Evolutionary conservation across 352 stramenopile species (phyloP).

Genomic region (Pythium phragmitis): DNA sequence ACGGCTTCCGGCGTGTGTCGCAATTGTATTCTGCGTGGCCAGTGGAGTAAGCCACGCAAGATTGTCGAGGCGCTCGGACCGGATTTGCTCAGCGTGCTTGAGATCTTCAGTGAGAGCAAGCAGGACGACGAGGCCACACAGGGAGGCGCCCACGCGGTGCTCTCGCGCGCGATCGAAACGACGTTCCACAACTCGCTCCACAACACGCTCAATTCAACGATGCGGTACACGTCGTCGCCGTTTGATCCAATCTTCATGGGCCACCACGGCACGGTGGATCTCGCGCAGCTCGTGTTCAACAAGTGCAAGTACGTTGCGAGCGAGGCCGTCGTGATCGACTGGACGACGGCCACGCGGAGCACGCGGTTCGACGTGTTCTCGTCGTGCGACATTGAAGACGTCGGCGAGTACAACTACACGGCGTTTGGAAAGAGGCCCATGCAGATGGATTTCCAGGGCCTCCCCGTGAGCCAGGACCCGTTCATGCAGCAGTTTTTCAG

Average conservation of each 20-base stretch:
- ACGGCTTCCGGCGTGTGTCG: conserved; percentile 12
- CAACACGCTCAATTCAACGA: conserved; percentile 26
- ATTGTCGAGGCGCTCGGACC: conserved; percentile 18
- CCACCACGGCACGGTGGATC: conserved; percentile 29
- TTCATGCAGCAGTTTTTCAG: conserved; percentile 29
- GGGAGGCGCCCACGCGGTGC: conserved; percentile 12
- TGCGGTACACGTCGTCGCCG: conserved; percentile 21
- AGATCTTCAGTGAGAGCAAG: conserved; percentile 19
- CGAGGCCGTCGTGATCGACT: conserved; percentile 8
- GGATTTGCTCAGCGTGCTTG: conserved; percentile 18
- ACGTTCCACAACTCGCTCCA: conserved; percentile 30
- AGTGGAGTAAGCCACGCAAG: conserved; percentile 20
- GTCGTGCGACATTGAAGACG: conserved; percentile 15
- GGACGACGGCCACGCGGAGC: background rate
- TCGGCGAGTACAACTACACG: conserved; percentile 5
- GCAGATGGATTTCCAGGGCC: conserved; percentile 13
- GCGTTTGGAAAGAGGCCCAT: conserved; percentile 19
- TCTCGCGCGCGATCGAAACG: conserved; percentile 17
- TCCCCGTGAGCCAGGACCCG: conserved; percentile 6
- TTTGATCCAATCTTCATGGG: conserved; percentile 30
- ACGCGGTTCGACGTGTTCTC: conserved; percentile 20
- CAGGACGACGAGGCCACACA: background rate
- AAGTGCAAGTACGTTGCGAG: conserved; percentile 22
- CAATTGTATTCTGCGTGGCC: conserved; percentile 24
- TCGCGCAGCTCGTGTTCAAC: conserved; percentile 26